Evolutionary conservation across 345 rosid genomes (phyloP).

Genomic region (Gossypium herbaceum): DNA sequence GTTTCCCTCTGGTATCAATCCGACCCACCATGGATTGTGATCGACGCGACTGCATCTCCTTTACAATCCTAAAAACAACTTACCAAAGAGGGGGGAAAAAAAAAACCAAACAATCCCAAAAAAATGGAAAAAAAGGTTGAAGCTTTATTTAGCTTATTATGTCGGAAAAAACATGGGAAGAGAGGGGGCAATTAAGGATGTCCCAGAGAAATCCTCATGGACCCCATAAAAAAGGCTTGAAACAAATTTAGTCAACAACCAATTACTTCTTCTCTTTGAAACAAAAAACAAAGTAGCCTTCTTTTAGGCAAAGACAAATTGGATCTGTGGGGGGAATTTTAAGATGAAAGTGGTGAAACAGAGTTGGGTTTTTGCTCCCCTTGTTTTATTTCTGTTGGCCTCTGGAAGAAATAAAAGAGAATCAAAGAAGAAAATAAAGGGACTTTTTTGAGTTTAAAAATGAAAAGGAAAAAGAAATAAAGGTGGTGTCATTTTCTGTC

Average conservation of each 20-base stretch:
- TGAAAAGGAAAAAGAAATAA: neutral
- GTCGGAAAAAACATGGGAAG: neutral
- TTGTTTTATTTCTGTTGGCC: neutral
- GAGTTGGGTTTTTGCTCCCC: neutral
- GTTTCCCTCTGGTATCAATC: slow-evolving; percentile 17
- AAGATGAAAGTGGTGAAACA: neutral
- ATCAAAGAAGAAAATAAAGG: neutral
- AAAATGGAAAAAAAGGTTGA: neutral
- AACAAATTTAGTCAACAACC: slow-evolving; percentile 6
- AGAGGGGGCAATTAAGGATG: neutral
- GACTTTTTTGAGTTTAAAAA: neutral
- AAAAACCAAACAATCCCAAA: neutral
- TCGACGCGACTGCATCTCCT: slow-evolving; percentile 15
- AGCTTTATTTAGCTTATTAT: slow-evolving; percentile 7
- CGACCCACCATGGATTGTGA: slow-evolving; percentile 7
- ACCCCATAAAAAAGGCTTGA: slow-evolving; percentile 9
- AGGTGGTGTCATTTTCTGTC: no score
- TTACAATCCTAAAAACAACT: neutral
- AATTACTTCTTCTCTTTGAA: neutral
- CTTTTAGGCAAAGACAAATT: neutral
- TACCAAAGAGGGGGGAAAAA: neutral
- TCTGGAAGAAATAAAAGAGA: neutral
- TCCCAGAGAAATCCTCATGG: slow-evolving; percentile 17
- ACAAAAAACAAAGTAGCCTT: neutral
- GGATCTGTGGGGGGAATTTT: slow-evolving; percentile 1